Evolutionary conservation across 768 basidiomycete species (phyloP).

Genomic region (Mrakia frigida): DNA sequence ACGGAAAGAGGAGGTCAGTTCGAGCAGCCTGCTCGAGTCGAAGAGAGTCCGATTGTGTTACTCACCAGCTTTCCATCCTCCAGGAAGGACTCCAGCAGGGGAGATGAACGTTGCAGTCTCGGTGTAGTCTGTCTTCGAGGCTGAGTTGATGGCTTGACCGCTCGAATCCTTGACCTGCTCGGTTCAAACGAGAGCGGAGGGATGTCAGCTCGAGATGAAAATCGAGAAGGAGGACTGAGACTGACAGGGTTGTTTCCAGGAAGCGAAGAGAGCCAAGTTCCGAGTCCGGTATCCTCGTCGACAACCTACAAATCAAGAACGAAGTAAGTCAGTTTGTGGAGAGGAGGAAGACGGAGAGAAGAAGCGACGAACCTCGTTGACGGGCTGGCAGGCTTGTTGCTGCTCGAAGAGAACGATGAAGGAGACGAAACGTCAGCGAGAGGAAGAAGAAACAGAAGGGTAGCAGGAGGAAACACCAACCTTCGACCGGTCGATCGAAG

Average conservation of each 20-base stretch:
- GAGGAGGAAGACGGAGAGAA: too few relatives aligned
- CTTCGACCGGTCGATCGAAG: not conserved
- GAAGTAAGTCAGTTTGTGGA: too few relatives aligned
- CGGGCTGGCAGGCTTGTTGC: constrained; percentile 36
- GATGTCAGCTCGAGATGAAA: constrained; percentile 22
- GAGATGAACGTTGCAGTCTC: constrained; percentile 36
- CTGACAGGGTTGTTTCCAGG: constrained; percentile 42
- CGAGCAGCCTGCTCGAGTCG: too few relatives aligned
- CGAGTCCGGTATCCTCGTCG: constrained; percentile 42
- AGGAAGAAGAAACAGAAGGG: constrained; percentile 30
- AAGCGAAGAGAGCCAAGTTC: constrained; percentile 35
- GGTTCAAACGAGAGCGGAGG: not conserved
- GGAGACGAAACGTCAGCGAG: constrained; percentile 43
- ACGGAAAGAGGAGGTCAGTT: not conserved
- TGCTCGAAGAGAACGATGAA: constrained; percentile 30
- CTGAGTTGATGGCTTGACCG: not conserved
- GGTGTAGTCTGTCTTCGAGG: constrained; percentile 35
- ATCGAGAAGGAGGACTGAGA: constrained; percentile 36
- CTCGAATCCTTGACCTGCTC: not conserved
- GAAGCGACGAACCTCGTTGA: constrained; percentile 34
- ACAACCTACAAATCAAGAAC: constrained; percentile 32
- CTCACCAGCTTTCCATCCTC: constrained; percentile 36
- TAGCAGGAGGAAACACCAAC: not conserved
- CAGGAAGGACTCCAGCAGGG: constrained; percentile 38
- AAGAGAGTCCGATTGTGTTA: not conserved